A percentile compares a stretch with the other conserved stretches of the same genome.
Evolutionary conservation across 192 early-diverging fungal genomes (phyloP).

Genomic region (Linnemannia zychae): DNA sequence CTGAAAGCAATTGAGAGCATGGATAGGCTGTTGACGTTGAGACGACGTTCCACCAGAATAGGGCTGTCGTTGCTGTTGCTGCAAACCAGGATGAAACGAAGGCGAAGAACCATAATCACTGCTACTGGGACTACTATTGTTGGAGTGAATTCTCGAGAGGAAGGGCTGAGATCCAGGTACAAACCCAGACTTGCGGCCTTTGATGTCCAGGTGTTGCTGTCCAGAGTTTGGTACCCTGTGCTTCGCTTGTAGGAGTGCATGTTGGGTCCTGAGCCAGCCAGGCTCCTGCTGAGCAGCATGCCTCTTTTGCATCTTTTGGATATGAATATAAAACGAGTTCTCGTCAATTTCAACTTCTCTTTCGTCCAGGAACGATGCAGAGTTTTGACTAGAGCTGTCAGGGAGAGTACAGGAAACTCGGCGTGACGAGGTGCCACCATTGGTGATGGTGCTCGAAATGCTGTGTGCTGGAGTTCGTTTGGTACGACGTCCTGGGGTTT

Average conservation of each 20-base stretch:
- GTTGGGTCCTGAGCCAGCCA: slow-evolving; percentile 45
- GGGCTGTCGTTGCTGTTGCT: slow-evolving; percentile 14
- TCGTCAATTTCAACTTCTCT: slow-evolving; percentile 49
- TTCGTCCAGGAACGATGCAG: slow-evolving; percentile 37
- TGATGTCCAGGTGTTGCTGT: slow-evolving; percentile 9
- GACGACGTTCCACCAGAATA: not conserved
- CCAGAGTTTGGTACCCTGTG: slow-evolving; percentile 25
- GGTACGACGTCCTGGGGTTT: slow-evolving; percentile 43
- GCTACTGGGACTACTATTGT: slow-evolving; percentile 36
- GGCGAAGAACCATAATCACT: slow-evolving; percentile 54
- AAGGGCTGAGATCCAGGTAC: slow-evolving; percentile 27
- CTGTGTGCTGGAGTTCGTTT: slow-evolving; percentile 47
- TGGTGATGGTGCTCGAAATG: slow-evolving; percentile 49
- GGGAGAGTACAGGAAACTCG: slow-evolving; percentile 23
- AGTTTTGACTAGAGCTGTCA: slow-evolving; percentile 43
- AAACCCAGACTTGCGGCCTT: slow-evolving; percentile 6
- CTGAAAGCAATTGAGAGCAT: slow-evolving; percentile 54
- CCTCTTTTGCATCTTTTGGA: slow-evolving; percentile 54
- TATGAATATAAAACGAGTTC: slow-evolving; percentile 52
- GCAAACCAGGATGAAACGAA: slow-evolving; percentile 23
- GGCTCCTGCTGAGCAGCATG: slow-evolving; percentile 42
- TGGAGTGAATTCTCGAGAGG: slow-evolving; percentile 38
- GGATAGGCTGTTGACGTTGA: slow-evolving; percentile 42
- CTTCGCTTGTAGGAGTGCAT: slow-evolving; percentile 48
- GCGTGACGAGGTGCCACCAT: slow-evolving; percentile 29